These are phyloP conservation scores for Oehlia diaphana DNA, from an alignment of 192 early-diverging fungal genomes.

Conservation along the genomic window DNA sequence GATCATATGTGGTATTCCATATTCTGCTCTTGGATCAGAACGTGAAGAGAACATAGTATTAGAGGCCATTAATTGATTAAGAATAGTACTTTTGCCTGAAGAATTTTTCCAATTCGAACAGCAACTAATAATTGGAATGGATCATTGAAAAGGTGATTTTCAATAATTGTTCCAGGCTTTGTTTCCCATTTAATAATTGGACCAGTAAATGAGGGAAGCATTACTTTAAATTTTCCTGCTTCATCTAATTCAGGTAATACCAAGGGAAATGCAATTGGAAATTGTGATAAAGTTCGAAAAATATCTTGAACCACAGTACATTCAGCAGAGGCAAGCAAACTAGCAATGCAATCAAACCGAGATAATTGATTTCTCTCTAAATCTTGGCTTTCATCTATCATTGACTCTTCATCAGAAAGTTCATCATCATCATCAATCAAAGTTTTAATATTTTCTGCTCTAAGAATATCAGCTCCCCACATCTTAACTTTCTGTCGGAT, in stretches of 20 bases:
- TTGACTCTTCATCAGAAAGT: not conserved
- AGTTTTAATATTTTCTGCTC: slow-evolving; percentile 23
- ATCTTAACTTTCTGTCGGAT: slow-evolving; percentile 28
- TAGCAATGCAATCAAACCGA: slow-evolving; percentile 24
- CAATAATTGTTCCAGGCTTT: slow-evolving; percentile 21
- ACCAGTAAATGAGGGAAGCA: slow-evolving; percentile 20
- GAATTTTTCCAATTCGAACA: slow-evolving; percentile 21
- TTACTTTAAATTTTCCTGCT: slow-evolving; percentile 18
- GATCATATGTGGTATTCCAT: slow-evolving; percentile 18
- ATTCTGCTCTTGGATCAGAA: slow-evolving; percentile 25
- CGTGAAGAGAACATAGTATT: slow-evolving; percentile 23
- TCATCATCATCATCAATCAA: slow-evolving; percentile 2
- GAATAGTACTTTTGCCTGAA: slow-evolving; percentile 21
- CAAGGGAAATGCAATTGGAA: slow-evolving; percentile 27
- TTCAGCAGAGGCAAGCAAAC: slow-evolving; percentile 15
- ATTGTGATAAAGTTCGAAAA: slow-evolving; percentile 24
- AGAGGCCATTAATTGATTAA: slow-evolving; percentile 27
- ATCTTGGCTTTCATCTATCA: not conserved
- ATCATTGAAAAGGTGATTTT: slow-evolving; percentile 26
- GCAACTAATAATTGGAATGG: slow-evolving; percentile 23
- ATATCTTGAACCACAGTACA: slow-evolving; percentile 29
- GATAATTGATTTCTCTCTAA: slow-evolving; percentile 10
- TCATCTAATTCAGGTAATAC: slow-evolving; percentile 19
- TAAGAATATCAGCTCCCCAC: slow-evolving; percentile 26
- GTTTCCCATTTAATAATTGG: slow-evolving; percentile 24